A percentile compares a stretch with the other conserved stretches of the same genome.
Conservation (phyloP, 2,329 filamentous ascomycete species). For the Metarhizium brunneum region DNA sequence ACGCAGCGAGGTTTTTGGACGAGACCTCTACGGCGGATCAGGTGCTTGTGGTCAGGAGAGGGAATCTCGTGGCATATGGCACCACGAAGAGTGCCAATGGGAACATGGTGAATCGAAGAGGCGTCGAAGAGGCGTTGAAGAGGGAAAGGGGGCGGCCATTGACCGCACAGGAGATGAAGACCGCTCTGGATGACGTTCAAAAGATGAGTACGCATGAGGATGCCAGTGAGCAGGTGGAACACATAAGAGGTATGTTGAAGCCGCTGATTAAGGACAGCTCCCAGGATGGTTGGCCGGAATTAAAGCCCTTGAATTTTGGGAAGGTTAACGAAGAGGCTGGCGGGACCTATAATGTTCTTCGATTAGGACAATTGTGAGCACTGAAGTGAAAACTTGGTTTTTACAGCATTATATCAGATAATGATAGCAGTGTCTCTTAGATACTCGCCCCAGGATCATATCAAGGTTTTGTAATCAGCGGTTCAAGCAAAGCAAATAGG, state of each 20-base stretch:
- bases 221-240: constrained; percentile 12
- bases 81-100: constrained; percentile 4
- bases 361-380: constrained; percentile 3
- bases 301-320: constrained; percentile 14
- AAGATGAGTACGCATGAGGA: constrained; percentile 14
- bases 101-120: neutral
- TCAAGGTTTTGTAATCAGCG: neutral
- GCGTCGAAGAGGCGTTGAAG: constrained; percentile 14
- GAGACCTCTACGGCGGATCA: constrained; percentile 18
- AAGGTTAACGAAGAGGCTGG: neutral
- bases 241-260: constrained; percentile 17
- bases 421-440: neutral
- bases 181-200: constrained; percentile 15
- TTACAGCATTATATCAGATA: neutral
- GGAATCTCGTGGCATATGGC: constrained; percentile 24
- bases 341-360: constrained; percentile 7
- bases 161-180: constrained; percentile 15
- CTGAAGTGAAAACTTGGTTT: neutral
- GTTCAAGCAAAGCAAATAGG: neutral
- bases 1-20: constrained; percentile 29
- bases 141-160: constrained; percentile 19
- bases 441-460: neutral
- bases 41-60: constrained; percentile 30
- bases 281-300: constrained; percentile 4
- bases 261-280: constrained; percentile 9